phyloP scores from a whole-genome alignment of 2,329 filamentous ascomycete species.

The Curvularia verruculosa region DNA sequence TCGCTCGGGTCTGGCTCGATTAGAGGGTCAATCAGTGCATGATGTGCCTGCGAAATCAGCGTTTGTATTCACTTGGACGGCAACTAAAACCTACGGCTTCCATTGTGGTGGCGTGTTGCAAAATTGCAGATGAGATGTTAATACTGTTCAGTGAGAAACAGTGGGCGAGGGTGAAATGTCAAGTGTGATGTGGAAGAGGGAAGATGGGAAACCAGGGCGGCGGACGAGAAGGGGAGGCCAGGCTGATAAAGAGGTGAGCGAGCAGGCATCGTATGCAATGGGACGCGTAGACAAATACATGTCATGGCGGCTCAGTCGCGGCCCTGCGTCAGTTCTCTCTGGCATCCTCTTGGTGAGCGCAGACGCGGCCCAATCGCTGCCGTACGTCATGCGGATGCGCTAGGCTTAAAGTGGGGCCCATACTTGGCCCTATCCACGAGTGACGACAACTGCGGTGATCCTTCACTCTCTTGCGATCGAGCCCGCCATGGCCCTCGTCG shows the following conservation, averaged over 20 bases:
- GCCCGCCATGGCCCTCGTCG: slow-evolving; percentile 41
- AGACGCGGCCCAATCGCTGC: slow-evolving; percentile 18
- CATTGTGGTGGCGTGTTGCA: slow-evolving; percentile 11
- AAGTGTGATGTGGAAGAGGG: slow-evolving; percentile 5
- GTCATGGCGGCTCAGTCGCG: slow-evolving; percentile 30
- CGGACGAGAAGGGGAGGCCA: slow-evolving; percentile 20
- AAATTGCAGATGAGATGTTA: background rate
- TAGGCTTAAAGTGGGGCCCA: slow-evolving; percentile 27
- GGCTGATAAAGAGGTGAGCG: slow-evolving; percentile 34
- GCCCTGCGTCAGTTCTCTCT: slow-evolving; percentile 25
- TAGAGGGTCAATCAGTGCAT: slow-evolving; percentile 73
- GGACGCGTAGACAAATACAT: slow-evolving; percentile 31
- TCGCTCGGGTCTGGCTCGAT: slow-evolving; percentile 70
- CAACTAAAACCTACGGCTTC: slow-evolving; percentile 14
- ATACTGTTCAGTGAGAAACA: background rate
- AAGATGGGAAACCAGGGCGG: slow-evolving; percentile 15
- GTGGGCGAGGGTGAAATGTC: slow-evolving; percentile 1
- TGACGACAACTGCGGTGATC: slow-evolving; percentile 28
- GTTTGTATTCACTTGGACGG: background rate
- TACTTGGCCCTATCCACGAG: slow-evolving; percentile 19
- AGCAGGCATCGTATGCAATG: slow-evolving; percentile 38
- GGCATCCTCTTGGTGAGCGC: slow-evolving; percentile 8
- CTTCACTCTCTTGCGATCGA: slow-evolving; percentile 21
- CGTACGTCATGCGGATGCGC: slow-evolving; percentile 39
- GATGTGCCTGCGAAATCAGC: slow-evolving; percentile 59